Evolutionary conservation across 2,329 filamentous ascomycete genomes (phyloP).

Genomic region (Aspergillus sp.): DNA sequence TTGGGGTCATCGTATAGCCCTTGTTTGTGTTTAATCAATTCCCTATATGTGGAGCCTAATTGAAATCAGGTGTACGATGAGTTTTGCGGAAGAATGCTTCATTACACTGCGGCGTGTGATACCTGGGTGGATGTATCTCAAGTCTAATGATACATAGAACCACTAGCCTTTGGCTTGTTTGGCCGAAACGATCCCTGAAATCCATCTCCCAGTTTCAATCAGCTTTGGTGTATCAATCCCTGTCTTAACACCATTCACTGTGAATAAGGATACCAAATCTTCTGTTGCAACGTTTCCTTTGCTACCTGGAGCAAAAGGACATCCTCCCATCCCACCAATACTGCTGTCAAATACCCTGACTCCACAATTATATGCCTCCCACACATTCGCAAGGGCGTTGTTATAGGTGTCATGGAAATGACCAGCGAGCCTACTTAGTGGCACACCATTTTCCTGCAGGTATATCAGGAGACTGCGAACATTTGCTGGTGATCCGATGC

Average conservation of each 20-base stretch:
- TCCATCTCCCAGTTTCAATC: constrained; percentile 67
- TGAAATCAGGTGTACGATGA: no score
- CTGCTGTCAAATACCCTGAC: constrained; percentile 75
- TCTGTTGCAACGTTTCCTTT: constrained; percentile 85
- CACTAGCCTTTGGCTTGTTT: constrained; percentile 15
- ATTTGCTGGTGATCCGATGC: constrained; percentile 65
- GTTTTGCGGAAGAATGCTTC: no score
- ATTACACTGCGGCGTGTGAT: no score
- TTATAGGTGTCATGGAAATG: constrained; percentile 91
- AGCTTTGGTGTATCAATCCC: constrained; percentile 63
- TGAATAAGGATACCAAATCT: constrained; percentile 69
- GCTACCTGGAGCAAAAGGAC: constrained; percentile 78
- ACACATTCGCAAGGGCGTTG: constrained; percentile 74
- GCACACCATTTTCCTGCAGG: constrained; percentile 49
- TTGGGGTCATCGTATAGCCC: no score
- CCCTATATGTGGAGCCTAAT: no score
- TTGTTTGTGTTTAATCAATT: no score
- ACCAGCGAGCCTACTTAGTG: constrained; percentile 67
- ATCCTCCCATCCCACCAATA: constrained; percentile 76
- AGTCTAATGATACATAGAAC: no score
- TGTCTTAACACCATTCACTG: constrained; percentile 62
- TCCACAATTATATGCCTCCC: constrained; percentile 71
- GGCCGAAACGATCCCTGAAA: constrained; percentile 46
- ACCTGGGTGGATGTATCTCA: no score
- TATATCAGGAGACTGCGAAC: constrained; percentile 28